Base-by-base conservation (phyloP, 108 stramenopile genomes). In the Cyclotella atomus region DNA sequence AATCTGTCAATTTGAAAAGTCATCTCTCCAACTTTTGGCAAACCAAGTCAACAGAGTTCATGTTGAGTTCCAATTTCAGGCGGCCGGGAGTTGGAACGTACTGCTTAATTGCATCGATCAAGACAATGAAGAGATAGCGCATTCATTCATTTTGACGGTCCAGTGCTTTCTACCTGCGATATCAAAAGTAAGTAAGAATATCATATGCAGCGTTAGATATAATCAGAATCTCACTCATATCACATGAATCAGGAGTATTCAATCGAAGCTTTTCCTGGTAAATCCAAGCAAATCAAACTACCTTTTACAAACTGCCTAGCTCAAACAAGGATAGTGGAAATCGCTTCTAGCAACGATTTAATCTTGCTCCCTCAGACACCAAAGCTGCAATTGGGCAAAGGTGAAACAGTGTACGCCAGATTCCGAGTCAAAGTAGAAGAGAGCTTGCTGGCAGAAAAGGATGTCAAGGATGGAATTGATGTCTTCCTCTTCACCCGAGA, bases 291-390 rank as follows among this genome's bases (percentile, higher is more conserved):
- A 23, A 24, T 56, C 55, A 36, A 60, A 20, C 16, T 60, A 19
- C 59, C 59, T 2, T 60, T 60, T 36, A 60, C 59, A 38, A 60
- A 60, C 25, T 60, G 59, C 23, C 59, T 60, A 4, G 34, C 14
- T 60, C 34, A 60, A 19, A 60, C 36, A 27, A 6, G 34, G 7
- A 36, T 27, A 36, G 36, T 60, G 2, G 59, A 60, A 20, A 38
- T 36, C n/a, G 34, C 36, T 10, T 60, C 34, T 3, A 60, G 59
- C 35, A 60, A 60, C 36, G 34, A 60, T 21, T 34, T n/a, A n/a
- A 38, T 60, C 36, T 3, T 60, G 3, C 15, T 6, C 19, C 17
- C 59, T 38, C 34, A 60, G 20, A 36, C 35, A 36, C 25, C 59
- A 3, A 29, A 55, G 25, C 6, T 55, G 27, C 54, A 19, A 4